phyloP scores from a whole-genome alignment of 139 green algal genomes.

The Chlamydomonas sp. region DNA sequence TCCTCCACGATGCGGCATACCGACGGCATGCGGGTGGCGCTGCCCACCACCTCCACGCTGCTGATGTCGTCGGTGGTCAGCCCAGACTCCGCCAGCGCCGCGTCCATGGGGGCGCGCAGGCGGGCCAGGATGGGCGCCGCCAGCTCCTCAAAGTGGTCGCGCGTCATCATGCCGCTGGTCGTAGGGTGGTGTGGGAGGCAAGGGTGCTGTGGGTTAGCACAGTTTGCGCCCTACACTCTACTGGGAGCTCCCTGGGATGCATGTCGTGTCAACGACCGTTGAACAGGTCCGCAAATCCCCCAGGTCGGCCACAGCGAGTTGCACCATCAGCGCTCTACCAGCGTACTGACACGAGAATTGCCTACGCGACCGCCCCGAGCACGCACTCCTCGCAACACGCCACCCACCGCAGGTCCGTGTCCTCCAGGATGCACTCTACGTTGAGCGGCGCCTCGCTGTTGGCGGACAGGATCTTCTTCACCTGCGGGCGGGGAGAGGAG shows the following conservation, averaged over 20 bases:
- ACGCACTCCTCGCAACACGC: not conserved
- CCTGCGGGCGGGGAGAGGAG: conserved; percentile 37
- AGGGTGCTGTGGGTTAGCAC: no score
- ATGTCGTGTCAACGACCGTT: no score
- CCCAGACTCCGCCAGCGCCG: conserved; percentile 43
- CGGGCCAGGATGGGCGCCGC: conserved; percentile 68
- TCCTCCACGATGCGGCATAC: conserved; percentile 65
- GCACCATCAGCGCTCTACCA: no score
- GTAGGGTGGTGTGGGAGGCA: not conserved
- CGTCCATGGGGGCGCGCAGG: conserved; percentile 64
- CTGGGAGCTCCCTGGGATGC: no score
- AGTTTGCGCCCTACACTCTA: no score
- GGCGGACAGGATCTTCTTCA: conserved; percentile 95
- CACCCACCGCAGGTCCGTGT: conserved; percentile 82
- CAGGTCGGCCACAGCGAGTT: no score
- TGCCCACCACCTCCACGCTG: conserved; percentile 93
- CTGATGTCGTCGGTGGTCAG: conserved; percentile 71
- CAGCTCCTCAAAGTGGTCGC: conserved; percentile 93
- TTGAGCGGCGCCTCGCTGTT: conserved; percentile 90
- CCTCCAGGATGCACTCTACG: conserved; percentile 97
- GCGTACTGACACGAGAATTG: no score
- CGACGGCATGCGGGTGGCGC: conserved; percentile 85
- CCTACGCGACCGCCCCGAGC: no score
- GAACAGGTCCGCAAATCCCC: no score
- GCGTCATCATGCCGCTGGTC: conserved; percentile 63